Evolutionary conservation across 2,329 filamentous ascomycete genomes (phyloP).

Genomic region (Daldinia eschscholtzii): DNA sequence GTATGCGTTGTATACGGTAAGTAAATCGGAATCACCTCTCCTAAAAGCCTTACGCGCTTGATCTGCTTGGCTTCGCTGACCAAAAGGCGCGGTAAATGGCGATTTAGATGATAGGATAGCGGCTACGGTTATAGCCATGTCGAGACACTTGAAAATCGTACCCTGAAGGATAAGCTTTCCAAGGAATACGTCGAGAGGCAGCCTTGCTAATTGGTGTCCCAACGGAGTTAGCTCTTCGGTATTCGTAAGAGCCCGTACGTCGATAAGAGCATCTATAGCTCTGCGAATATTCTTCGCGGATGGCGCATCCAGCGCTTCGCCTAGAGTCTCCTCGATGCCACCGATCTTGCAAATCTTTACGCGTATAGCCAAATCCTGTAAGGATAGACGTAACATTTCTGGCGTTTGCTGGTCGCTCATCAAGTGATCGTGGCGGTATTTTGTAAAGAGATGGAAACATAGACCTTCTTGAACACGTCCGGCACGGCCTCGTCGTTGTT

Average conservation of each 20-base stretch:
- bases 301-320: slow-evolving; percentile 89
- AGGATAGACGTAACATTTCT: slow-evolving; percentile 92
- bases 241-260: slow-evolving; percentile 88
- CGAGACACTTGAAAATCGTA: slow-evolving; percentile 88
- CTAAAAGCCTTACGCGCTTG: slow-evolving; percentile 83
- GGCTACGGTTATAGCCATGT: slow-evolving; percentile 91
- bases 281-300: slow-evolving; percentile 92
- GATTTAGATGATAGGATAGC: slow-evolving; percentile 96
- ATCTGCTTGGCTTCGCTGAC: slow-evolving; percentile 85
- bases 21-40: slow-evolving; percentile 87
- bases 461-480: slow-evolving; percentile 95
- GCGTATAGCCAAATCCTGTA: slow-evolving; percentile 94
- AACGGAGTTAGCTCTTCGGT: slow-evolving; percentile 88
- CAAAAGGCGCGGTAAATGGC: slow-evolving; percentile 89
- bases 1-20: slow-evolving; percentile 96
- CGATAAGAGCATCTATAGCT: slow-evolving; percentile 91
- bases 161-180: slow-evolving; percentile 93
- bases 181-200: slow-evolving; percentile 93
- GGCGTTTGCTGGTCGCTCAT: slow-evolving; percentile 95
- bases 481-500: slow-evolving; percentile 92
- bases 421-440: slow-evolving; percentile 83
- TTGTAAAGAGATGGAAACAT: slow-evolving; percentile 97
- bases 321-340: slow-evolving; percentile 89
- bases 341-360: slow-evolving; percentile 98
- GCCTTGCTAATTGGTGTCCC: slow-evolving; percentile 85